Conservation (phyloP, 805 yeast genomes). For the Metschnikowia amazonensis region DNA sequence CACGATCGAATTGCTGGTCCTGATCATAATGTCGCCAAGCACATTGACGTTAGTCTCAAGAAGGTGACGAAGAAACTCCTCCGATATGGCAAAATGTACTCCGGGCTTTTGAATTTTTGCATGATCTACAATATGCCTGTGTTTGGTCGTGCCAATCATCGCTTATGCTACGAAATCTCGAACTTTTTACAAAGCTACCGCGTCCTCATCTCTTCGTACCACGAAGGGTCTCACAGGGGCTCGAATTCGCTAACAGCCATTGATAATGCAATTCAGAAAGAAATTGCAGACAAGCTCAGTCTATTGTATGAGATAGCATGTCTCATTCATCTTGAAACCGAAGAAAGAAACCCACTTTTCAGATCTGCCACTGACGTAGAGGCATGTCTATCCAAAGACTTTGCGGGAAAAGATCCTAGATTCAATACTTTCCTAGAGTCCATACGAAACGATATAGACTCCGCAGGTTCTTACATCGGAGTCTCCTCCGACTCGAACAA, state of each 20-base stretch:
- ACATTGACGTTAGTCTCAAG: constrained; percentile 69
- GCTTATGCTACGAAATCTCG: constrained; percentile 59
- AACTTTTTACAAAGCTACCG: constrained; percentile 27
- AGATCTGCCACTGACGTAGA: constrained; percentile 15
- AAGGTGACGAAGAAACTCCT: constrained; percentile 62
- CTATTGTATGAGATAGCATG: constrained; percentile 58
- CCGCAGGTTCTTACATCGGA: constrained; percentile 44
- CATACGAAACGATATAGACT: constrained; percentile 38
- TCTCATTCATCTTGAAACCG: constrained; percentile 48
- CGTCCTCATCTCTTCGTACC: constrained; percentile 41
- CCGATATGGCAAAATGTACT: constrained; percentile 59
- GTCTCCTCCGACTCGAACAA: constrained; percentile 47
- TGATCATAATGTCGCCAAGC: constrained; percentile 67
- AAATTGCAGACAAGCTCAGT: constrained; percentile 33
- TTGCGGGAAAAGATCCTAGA: constrained; percentile 18
- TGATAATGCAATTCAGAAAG: constrained; percentile 35
- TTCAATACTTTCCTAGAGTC: constrained; percentile 33
- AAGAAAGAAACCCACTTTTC: constrained; percentile 26
- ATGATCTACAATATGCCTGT: constrained; percentile 51
- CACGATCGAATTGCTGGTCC: constrained; percentile 59
- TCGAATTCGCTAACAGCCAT: constrained; percentile 57
- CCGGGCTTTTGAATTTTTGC: constrained; percentile 55
- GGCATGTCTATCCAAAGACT: constrained; percentile 8
- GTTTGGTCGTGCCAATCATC: constrained; percentile 72
- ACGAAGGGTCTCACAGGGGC: constrained; percentile 48